Conservation (phyloP, 2,329 filamentous ascomycete species). For the Chaetomium sp. region DNA sequence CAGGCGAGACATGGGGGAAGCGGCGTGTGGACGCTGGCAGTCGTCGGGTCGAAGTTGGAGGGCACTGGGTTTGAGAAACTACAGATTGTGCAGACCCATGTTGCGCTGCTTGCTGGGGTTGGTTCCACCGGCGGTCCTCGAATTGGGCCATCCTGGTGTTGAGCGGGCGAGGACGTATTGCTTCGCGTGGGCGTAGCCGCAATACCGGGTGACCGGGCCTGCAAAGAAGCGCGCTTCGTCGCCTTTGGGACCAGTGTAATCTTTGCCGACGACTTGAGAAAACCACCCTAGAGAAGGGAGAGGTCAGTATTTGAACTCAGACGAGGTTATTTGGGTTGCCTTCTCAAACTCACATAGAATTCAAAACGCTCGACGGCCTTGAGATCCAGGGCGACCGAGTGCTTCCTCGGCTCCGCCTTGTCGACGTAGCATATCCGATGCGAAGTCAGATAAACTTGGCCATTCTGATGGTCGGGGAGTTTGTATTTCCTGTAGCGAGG, state of each 20-base stretch:
- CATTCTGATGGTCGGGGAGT: slow-evolving; percentile 89
- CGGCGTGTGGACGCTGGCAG: slow-evolving; percentile 76
- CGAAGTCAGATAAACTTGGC: slow-evolving; percentile 93
- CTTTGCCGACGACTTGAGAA: slow-evolving; percentile 93
- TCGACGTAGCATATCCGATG: slow-evolving; percentile 96
- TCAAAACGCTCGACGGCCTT: slow-evolving; percentile 91
- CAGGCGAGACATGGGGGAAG: slow-evolving; percentile 88
- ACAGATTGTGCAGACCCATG: slow-evolving; percentile 96
- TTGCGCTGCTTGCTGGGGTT: slow-evolving; percentile 62
- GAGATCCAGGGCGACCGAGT: slow-evolving; percentile 82
- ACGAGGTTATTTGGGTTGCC: too few relatives aligned
- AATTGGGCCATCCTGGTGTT: slow-evolving; percentile 47
- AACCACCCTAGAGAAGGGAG: slow-evolving; percentile 65
- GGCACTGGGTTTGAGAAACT: slow-evolving; percentile 92
- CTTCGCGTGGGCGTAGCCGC: slow-evolving; percentile 49
- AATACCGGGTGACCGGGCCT: slow-evolving; percentile 54
- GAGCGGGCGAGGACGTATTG: slow-evolving; percentile 50
- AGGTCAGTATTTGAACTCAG: slow-evolving; percentile 31
- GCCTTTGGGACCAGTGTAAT: slow-evolving; percentile 86
- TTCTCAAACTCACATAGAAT: slow-evolving; percentile 66
- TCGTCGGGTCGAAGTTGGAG: slow-evolving; percentile 86
- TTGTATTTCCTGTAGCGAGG: slow-evolving; percentile 76
- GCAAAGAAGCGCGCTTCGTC: slow-evolving; percentile 63
- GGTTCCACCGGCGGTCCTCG: slow-evolving; percentile 50
- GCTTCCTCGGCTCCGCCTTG: slow-evolving; percentile 78